Conservation (phyloP, 441 rosid species). For the Iberis amara region DNA sequence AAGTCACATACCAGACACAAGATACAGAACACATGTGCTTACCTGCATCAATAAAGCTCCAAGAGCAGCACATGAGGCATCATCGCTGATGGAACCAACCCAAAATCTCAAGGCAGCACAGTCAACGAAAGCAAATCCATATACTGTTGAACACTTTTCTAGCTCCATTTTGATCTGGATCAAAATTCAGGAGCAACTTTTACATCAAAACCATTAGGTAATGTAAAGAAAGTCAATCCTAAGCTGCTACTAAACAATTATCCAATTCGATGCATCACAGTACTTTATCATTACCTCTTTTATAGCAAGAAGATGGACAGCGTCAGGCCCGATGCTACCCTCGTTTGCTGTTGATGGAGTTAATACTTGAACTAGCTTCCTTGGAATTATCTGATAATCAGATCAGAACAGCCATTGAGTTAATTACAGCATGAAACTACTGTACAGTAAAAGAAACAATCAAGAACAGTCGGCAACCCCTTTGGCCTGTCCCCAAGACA, state of each 20-base stretch:
- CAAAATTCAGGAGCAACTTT: constrained; percentile 6
- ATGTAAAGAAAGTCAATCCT: constrained; percentile 4
- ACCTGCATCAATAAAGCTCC: constrained; percentile 97
- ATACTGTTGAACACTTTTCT: constrained; percentile 47
- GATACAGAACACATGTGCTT: constrained; percentile 31
- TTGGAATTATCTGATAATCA: constrained; percentile 57
- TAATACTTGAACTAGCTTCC: constrained; percentile 71
- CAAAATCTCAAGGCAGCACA: constrained; percentile 87
- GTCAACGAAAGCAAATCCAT: constrained; percentile 96
- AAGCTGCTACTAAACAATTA: background rate
- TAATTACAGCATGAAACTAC: constrained; percentile 5
- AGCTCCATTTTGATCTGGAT: constrained; percentile 45
- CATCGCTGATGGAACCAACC: constrained; percentile 80
- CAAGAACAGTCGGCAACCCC: constrained; percentile 21
- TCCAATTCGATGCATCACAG: constrained; percentile 2
- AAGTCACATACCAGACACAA: constrained; percentile 11
- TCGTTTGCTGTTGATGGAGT: constrained; percentile 74
- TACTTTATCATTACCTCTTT: constrained; percentile 52
- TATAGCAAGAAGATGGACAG: constrained; percentile 89
- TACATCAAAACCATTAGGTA: constrained; percentile 9
- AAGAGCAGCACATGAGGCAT: constrained; percentile 75
- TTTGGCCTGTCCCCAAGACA: constrained; percentile 17
- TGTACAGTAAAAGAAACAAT: constrained; percentile 4
- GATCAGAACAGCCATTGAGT: constrained; percentile 22
- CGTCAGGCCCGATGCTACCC: constrained; percentile 81